Conservation (phyloP, 2,329 filamentous ascomycete species). For the Tolypocladium amazonense region DNA sequence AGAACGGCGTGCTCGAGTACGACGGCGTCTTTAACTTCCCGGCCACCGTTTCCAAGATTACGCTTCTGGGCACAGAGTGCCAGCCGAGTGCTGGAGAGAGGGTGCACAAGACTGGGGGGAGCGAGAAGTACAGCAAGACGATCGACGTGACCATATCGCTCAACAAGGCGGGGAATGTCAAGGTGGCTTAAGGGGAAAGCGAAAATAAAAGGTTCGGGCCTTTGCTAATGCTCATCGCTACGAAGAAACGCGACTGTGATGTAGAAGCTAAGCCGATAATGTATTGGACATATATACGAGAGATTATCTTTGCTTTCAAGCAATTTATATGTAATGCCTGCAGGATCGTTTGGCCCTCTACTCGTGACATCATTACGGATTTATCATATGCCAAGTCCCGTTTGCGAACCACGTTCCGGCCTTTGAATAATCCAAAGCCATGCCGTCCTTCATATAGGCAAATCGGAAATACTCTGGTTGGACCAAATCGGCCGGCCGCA, state of each 20-base stretch:
- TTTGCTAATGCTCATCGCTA: too few species aligned
- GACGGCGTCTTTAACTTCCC: slow-evolving; percentile 44
- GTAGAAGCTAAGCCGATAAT: not conserved
- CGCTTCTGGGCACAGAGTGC: slow-evolving; percentile 29
- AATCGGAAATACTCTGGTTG: slow-evolving; percentile 69
- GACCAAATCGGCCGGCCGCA: slow-evolving; percentile 30
- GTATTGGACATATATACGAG: not conserved
- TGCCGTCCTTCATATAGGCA: slow-evolving; percentile 57
- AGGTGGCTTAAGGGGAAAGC: not conserved
- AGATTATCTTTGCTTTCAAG: not conserved
- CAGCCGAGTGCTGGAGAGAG: not conserved
- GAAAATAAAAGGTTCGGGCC: not conserved
- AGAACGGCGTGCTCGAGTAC: slow-evolving; percentile 36
- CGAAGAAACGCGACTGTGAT: not conserved
- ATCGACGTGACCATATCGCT: slow-evolving; percentile 11
- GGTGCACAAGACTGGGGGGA: slow-evolving; percentile 1
- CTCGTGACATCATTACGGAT: not conserved
- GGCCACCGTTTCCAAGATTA: slow-evolving; percentile 35
- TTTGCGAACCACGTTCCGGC: slow-evolving; percentile 59
- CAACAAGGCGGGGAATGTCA: slow-evolving; percentile 7
- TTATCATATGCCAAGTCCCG: slow-evolving; percentile 44
- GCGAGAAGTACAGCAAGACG: slow-evolving; percentile 9
- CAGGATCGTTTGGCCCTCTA: not conserved
- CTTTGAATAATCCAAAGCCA: slow-evolving; percentile 60
- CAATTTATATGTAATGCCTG: not conserved